A percentile compares a stretch with the other conserved stretches of the same genome.
Conservation (phyloP, 176 grass and related monocot genomes). For the Typha latifolia region DNA sequence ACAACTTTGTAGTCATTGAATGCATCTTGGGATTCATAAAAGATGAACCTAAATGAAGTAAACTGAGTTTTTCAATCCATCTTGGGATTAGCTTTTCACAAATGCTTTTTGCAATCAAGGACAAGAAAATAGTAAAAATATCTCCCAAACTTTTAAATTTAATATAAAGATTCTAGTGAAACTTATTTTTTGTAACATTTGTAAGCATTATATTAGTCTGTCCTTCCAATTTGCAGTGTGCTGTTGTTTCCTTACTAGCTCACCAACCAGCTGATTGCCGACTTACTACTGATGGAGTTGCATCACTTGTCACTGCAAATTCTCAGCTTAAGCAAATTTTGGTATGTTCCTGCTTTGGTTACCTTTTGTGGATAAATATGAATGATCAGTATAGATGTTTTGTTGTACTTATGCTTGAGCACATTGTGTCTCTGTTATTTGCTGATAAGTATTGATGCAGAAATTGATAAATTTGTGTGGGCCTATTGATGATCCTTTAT, state of each 20-base stretch:
- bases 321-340: slow-evolving; percentile 67
- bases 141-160: too few species aligned
- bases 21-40: too few species aligned
- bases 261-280: slow-evolving; percentile 31
- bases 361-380: background rate
- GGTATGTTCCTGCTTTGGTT: slow-evolving; percentile 30
- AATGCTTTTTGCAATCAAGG: too few species aligned
- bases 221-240: slow-evolving; percentile 56
- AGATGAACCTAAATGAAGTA: too few species aligned
- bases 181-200: slow-evolving; percentile 2
- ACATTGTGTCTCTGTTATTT: slow-evolving; percentile 11
- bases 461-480: slow-evolving; percentile 66
- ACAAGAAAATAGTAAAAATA: too few species aligned
- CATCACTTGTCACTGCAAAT: slow-evolving; percentile 52
- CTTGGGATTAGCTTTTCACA: too few species aligned
- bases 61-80: too few species aligned
- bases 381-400: background rate
- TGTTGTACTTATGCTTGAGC: background rate
- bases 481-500: slow-evolving; percentile 77
- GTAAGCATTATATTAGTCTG: too few species aligned
- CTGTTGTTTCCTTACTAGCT: slow-evolving; percentile 45
- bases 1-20: too few species aligned
- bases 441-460: slow-evolving; percentile 45
- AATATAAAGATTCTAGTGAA: background rate
- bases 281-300: slow-evolving; percentile 40